These are phyloP conservation scores for Tuber magnatum DNA, from an alignment of 495 filamentous ascomycete genomes.

Conservation along the genomic window DNA sequence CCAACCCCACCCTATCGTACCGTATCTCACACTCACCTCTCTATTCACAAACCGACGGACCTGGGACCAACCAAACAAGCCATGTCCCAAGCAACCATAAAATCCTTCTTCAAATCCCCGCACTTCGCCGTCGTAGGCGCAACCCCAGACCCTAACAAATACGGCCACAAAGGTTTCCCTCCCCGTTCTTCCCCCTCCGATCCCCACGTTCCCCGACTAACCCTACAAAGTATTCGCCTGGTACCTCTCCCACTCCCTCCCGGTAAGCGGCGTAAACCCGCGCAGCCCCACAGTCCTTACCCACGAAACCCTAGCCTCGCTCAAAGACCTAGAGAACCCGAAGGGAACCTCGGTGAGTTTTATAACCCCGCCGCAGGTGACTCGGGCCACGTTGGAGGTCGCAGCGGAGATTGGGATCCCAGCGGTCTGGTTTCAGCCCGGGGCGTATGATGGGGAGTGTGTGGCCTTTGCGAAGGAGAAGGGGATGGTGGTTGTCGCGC, in stretches of 20 bases:
- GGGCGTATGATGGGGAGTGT: conserved; percentile 69
- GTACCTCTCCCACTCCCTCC: conserved; percentile 68
- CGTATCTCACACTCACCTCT: neutral
- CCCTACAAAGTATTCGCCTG: conserved; percentile 67
- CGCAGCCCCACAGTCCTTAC: conserved; percentile 53
- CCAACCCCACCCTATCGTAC: neutral
- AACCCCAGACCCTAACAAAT: conserved; percentile 72
- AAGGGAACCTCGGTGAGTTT: conserved; percentile 68
- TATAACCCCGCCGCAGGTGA: conserved; percentile 77
- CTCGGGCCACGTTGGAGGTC: conserved; percentile 62
- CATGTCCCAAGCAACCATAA: conserved; percentile 55
- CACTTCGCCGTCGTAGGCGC: conserved; percentile 88
- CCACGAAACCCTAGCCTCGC: conserved; percentile 59
- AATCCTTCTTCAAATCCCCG: conserved; percentile 72
- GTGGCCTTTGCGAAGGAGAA: conserved; percentile 57
- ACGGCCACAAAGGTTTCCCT: conserved; percentile 71
- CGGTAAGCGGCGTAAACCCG: conserved; percentile 78
- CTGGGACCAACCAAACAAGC: conserved; percentile 18
- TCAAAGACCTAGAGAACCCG: conserved; percentile 57
- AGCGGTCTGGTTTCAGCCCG: conserved; percentile 88
- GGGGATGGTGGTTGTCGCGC: conserved; percentile 53
- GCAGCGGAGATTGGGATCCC: conserved; percentile 71
- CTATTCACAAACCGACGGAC: neutral
- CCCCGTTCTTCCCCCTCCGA: conserved; percentile 1
- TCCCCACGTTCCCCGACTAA: conserved; percentile 14